Base-by-base conservation (phyloP, 768 basidiomycete species). In the Dacryopinax primogenitus region DNA sequence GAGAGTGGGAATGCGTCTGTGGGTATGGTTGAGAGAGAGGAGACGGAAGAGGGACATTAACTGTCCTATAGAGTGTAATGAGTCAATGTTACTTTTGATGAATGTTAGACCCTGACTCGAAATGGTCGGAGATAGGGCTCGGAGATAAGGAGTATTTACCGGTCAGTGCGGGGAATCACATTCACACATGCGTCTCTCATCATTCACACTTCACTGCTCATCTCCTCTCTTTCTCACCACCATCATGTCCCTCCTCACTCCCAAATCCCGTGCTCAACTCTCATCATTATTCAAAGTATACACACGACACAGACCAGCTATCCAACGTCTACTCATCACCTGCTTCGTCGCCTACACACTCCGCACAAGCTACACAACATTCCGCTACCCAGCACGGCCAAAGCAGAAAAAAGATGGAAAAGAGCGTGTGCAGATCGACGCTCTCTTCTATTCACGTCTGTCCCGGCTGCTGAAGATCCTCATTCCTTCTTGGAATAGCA, bases 371-470 rank as follows among this genome's bases (percentile, higher is more conserved):
- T 87, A 85, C 70, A 70, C 72, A 66, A 16, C 74, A 74, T 70
- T 69, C 44, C 69, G 70, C 15, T 69, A 71, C 13, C 72, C 71
- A 2, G 78, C 78, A 63, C 84, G 47, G 64, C 66, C 64, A 9
- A 62, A 63, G 63, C 66, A 80, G 70, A 75, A 81, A 28, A 76
- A 82, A 13, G 68, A 63, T 30, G 62, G 62, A 41, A 67, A 67
- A 66, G 64, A 67, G 39, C 62, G 64, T 62, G 45, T 47, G 15
- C 70, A 92, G 86, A 87, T 95, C n/a, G 95, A 97, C 74, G 88
- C 88, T 1, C 73, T 90, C 21, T 98, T 98, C 77, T 94, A 92
- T 71, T 81, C 85, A 67, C 84, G 92, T 9, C 81, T 99, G 21
- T 80, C 82, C 26, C 76, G 76, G 33, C 86, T 99, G 62, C 78